Conservation (phyloP, 176 grass and related monocot species). For the Oryza coarctata region DNA sequence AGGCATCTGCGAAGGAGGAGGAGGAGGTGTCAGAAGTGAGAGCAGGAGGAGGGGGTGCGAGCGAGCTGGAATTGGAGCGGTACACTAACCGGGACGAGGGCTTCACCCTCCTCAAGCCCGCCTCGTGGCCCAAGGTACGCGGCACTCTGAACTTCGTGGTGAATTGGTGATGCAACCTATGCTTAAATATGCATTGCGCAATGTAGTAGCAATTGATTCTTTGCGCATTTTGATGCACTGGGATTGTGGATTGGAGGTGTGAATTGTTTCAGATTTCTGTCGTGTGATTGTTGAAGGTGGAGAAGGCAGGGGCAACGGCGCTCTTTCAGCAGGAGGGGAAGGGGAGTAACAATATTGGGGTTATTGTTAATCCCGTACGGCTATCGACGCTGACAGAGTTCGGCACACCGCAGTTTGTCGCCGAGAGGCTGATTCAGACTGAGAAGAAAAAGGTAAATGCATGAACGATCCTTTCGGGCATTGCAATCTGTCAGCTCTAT, state of each 20-base stretch:
- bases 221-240: background rate
- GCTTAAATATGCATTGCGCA: background rate
- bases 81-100: constrained; percentile 66
- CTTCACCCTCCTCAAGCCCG: constrained; percentile 71
- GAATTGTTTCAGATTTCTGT: background rate
- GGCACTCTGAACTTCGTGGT: background rate
- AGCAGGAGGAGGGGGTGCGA: background rate
- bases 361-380: constrained; percentile 82
- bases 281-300: constrained; percentile 60
- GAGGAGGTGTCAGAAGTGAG: background rate
- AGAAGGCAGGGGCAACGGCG: constrained; percentile 81
- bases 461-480: background rate
- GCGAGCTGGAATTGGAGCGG: constrained; percentile 40
- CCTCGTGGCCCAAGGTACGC: constrained; percentile 77
- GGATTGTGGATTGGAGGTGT: constrained; percentile 1
- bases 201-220: background rate
- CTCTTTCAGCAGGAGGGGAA: constrained; percentile 72
- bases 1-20: constrained; percentile 37
- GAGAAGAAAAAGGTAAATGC: constrained; percentile 82
- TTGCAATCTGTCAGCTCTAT: background rate
- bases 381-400: constrained; percentile 78
- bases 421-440: constrained; percentile 80
- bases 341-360: constrained; percentile 79
- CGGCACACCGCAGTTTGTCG: constrained; percentile 80
- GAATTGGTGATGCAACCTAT: background rate